Evolutionary conservation across 352 stramenopile species (phyloP).

Genomic region (Phytophthora macrochlamydospora): DNA sequence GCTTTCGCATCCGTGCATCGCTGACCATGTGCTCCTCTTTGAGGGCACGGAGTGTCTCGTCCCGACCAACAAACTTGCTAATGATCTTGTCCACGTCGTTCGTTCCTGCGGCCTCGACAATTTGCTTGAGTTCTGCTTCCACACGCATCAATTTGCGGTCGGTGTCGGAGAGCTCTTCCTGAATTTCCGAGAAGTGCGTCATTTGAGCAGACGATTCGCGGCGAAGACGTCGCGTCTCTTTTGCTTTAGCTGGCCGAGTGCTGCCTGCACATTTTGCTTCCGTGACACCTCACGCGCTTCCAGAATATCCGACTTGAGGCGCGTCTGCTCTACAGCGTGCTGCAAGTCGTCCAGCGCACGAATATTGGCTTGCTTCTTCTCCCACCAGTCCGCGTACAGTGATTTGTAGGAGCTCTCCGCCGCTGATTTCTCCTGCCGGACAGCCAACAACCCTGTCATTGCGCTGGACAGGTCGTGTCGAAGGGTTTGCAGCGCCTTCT

Average conservation of each 20-base stretch:
- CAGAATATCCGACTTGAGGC: constrained; percentile 75
- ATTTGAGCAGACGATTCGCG: constrained; percentile 80
- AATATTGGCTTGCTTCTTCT: constrained; percentile 77
- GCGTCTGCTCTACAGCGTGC: constrained; percentile 75
- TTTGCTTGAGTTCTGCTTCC: constrained; percentile 76
- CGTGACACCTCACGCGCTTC: constrained; percentile 77
- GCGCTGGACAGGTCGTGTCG: constrained; percentile 62
- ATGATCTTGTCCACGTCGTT: constrained; percentile 88
- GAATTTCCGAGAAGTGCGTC: constrained; percentile 79
- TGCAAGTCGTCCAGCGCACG: constrained; percentile 77
- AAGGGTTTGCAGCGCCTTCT: constrained; percentile 61
- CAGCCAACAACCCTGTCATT: constrained; percentile 55
- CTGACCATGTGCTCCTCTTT: constrained; percentile 81
- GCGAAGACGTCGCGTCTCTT: constrained; percentile 69
- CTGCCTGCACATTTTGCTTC: constrained; percentile 76
- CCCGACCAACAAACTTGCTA: constrained; percentile 66
- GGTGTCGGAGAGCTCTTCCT: constrained; percentile 77
- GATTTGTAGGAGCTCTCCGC: constrained; percentile 71
- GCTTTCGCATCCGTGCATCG: constrained; percentile 76
- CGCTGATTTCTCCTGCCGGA: constrained; percentile 73
- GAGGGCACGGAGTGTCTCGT: constrained; percentile 72
- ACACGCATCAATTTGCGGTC: constrained; percentile 70
- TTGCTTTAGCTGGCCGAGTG: constrained; percentile 72
- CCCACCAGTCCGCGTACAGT: constrained; percentile 68
- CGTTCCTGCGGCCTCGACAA: constrained; percentile 75